A percentile compares a stretch with the other conserved stretches of the same genome.
These are phyloP conservation scores for Lyophyllum semitale DNA, from an alignment of 768 basidiomycete genomes.

Conservation along the genomic window DNA sequence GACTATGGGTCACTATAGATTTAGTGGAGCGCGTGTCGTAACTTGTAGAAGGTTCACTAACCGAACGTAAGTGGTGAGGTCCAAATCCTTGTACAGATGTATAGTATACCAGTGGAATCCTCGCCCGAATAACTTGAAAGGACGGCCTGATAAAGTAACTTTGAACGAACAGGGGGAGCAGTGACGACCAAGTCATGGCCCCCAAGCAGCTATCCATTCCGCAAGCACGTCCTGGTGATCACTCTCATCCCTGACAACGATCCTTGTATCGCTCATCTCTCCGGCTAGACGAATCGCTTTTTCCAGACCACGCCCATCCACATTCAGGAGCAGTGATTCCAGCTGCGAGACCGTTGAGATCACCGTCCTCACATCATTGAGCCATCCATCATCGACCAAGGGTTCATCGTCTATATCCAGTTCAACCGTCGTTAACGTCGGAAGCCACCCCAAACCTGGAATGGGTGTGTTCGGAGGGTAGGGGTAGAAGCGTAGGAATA, in stretches of 20 bases:
- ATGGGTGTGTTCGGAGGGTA: neutral
- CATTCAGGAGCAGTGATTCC: neutral
- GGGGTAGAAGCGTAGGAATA: neutral
- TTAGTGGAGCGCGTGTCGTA: too few relatives aligned
- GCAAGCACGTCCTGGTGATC: too few relatives aligned
- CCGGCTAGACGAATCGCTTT: neutral
- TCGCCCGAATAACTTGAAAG: too few relatives aligned
- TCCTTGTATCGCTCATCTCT: neutral
- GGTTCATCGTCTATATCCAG: neutral
- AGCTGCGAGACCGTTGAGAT: neutral
- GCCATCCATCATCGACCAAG: neutral
- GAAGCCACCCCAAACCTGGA: neutral
- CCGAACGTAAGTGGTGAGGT: too few relatives aligned
- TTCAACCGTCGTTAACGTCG: neutral
- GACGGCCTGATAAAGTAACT: too few relatives aligned
- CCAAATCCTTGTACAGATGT: too few relatives aligned
- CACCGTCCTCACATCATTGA: neutral
- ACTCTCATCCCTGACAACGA: neutral
- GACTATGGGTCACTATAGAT: too few relatives aligned
- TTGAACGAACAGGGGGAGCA: too few relatives aligned
- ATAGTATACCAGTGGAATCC: too few relatives aligned
- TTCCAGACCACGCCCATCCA: neutral
- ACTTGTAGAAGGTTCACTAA: too few relatives aligned
- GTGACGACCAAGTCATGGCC: too few relatives aligned
- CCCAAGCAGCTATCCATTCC: too few relatives aligned